These are phyloP conservation scores for Mycosphaerella arachidis DNA, from an alignment of 2,329 filamentous ascomycete genomes.

Conservation along the genomic window DNA sequence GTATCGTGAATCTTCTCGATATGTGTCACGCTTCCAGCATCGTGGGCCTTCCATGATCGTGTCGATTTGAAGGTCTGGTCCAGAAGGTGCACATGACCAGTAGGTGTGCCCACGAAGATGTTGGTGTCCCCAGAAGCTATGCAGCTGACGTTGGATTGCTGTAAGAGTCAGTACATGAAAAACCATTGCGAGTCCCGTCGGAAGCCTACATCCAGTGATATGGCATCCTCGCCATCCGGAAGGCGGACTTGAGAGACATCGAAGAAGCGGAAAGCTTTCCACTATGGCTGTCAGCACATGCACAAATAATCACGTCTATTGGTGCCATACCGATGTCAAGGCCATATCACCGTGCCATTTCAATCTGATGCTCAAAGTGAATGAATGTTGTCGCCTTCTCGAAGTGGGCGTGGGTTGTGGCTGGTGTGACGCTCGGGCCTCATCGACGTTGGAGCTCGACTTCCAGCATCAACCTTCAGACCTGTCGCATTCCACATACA, in stretches of 20 bases:
- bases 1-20: constrained; percentile 90
- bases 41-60: constrained; percentile 81
- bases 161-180: constrained; percentile 17
- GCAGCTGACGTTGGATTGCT: constrained; percentile 67
- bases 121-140: constrained; percentile 83
- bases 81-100: constrained; percentile 83
- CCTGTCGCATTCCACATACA: constrained; percentile 4
- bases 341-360: constrained; percentile 32
- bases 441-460: constrained; percentile 2
- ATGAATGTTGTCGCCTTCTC: background rate
- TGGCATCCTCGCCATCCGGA: constrained; percentile 69
- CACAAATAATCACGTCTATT: background rate
- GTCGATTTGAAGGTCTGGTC: constrained; percentile 82
- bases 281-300: constrained; percentile 50
- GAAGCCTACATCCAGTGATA: constrained; percentile 30
- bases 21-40: constrained; percentile 74
- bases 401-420: background rate
- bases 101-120: constrained; percentile 79
- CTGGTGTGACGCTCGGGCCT: background rate
- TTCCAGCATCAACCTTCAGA: background rate
- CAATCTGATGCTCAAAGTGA: constrained; percentile 2
- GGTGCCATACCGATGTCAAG: constrained; percentile 30
- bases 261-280: constrained; percentile 99
- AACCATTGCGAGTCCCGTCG: background rate
- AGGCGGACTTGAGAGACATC: constrained; percentile 81